Conservation (phyloP, 108 stramenopile species). For the Cyclotella kingstonii region DNA sequence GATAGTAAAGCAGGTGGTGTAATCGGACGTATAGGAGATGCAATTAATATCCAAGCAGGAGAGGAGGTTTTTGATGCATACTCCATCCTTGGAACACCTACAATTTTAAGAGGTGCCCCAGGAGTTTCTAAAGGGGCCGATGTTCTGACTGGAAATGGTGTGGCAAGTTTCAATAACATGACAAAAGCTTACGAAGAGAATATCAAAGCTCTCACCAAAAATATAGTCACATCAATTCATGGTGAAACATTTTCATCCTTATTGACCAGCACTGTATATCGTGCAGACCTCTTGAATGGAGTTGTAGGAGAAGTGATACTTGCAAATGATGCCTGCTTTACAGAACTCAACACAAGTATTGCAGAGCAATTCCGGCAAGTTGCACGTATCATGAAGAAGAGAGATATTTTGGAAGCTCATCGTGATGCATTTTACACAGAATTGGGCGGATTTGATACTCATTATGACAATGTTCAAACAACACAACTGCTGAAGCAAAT, state of each 20-base stretch:
- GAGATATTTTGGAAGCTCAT: conserved; percentile 20
- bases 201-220: conserved; percentile 14
- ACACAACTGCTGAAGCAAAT: conserved; percentile 13
- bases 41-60: conserved; percentile 17
- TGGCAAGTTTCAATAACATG: conserved; percentile 7
- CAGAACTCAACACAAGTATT: conserved; percentile 12
- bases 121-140: conserved; percentile 32
- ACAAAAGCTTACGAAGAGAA: conserved; percentile 7
- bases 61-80: conserved; percentile 27
- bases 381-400: conserved; percentile 24
- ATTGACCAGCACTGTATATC: conserved; percentile 18
- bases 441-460: conserved; percentile 34
- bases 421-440: conserved; percentile 36
- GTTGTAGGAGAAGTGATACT: conserved; percentile 7
- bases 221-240: conserved; percentile 18
- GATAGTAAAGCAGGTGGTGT: conserved; percentile 26
- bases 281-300: conserved; percentile 5
- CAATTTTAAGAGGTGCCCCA: conserved; percentile 31
- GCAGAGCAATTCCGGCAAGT: conserved; percentile 23
- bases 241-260: conserved; percentile 29
- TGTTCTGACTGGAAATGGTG: conserved; percentile 23
- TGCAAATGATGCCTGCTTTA: conserved; percentile 14
- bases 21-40: conserved; percentile 37
- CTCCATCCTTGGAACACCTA: conserved; percentile 31
- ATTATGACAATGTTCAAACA: conserved; percentile 18